A percentile compares a stretch with the other conserved stretches of the same genome.
Evolutionary conservation across 2,329 filamentous ascomycete genomes (phyloP).

Genomic region (Fusarium caatingaense): DNA sequence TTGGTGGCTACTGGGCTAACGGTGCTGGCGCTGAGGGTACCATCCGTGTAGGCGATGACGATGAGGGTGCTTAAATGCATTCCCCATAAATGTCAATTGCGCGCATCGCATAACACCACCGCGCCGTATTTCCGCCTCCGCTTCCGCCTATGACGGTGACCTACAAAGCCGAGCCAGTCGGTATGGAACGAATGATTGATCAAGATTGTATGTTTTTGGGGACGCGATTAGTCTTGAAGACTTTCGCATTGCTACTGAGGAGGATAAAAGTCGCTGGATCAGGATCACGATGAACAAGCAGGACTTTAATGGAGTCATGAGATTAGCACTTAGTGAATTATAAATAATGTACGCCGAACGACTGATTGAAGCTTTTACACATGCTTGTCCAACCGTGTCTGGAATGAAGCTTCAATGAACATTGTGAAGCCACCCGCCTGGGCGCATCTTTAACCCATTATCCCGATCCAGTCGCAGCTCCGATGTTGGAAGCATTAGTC

Average conservation of each 20-base stretch:
- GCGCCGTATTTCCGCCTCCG: neutral
- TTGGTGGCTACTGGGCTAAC: conserved; percentile 55
- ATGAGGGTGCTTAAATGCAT: conserved; percentile 44
- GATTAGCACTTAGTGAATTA: neutral
- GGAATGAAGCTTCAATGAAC: rapidly evolving
- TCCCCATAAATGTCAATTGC: neutral
- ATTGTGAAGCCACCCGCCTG: no score
- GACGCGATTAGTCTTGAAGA: neutral
- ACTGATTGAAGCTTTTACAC: neutral
- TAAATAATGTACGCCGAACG: neutral
- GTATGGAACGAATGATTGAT: conserved; percentile 8
- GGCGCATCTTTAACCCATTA: neutral
- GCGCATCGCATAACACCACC: neutral
- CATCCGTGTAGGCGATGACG: conserved; percentile 56
- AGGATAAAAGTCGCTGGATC: neutral
- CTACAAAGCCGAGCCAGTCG: neutral
- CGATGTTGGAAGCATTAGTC: neutral
- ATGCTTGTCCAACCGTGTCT: rapidly evolving
- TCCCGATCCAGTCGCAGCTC: neutral
- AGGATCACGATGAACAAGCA: neutral
- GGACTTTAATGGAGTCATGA: neutral
- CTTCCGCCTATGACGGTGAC: neutral
- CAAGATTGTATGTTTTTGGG: conserved; percentile 8
- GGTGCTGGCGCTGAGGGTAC: conserved; percentile 52
- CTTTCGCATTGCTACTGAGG: neutral